Evolutionary conservation across 2,329 filamentous ascomycete species (phyloP).

Genomic region (Rhytidhysteron rufulum): DNA sequence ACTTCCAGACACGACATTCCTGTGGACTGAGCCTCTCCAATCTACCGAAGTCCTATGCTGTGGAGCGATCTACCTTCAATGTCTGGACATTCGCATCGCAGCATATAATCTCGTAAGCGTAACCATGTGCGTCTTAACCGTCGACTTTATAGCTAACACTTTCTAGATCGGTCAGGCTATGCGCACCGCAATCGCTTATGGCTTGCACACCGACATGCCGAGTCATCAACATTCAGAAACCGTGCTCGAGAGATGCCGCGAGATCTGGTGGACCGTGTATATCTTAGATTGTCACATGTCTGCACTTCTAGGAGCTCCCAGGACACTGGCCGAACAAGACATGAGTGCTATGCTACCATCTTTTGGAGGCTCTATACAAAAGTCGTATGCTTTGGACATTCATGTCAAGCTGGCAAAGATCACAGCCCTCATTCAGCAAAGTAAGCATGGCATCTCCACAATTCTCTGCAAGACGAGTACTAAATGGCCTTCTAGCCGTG

Average conservation of each 20-base stretch:
- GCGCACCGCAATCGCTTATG: no score
- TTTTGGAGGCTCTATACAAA: conserved; percentile 38
- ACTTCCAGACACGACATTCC: conserved; percentile 52
- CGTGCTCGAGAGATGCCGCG: no score
- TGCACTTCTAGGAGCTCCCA: conserved; percentile 51
- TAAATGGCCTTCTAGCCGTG: conserved; percentile 28
- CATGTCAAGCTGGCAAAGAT: conserved; percentile 46
- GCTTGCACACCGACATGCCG: no score
- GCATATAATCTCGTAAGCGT: no score
- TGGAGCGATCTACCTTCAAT: no score
- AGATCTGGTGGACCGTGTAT: conserved; percentile 56
- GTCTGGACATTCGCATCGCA: no score
- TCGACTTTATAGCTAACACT: no score
- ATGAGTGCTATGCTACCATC: conserved; percentile 46
- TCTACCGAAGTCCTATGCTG: no score
- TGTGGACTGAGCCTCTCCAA: no score
- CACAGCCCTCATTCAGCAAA: conserved; percentile 43
- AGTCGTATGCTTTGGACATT: conserved; percentile 40
- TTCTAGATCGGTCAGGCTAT: no score
- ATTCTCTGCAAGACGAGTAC: neutral
- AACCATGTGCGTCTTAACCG: no score
- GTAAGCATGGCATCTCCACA: conserved; percentile 28
- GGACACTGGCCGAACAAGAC: conserved; percentile 50
- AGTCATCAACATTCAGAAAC: no score
- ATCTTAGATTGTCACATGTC: conserved; percentile 53